Evolutionary conservation across 495 filamentous ascomycete genomes (phyloP).

Genomic region (Jackrogersella multiformis): DNA sequence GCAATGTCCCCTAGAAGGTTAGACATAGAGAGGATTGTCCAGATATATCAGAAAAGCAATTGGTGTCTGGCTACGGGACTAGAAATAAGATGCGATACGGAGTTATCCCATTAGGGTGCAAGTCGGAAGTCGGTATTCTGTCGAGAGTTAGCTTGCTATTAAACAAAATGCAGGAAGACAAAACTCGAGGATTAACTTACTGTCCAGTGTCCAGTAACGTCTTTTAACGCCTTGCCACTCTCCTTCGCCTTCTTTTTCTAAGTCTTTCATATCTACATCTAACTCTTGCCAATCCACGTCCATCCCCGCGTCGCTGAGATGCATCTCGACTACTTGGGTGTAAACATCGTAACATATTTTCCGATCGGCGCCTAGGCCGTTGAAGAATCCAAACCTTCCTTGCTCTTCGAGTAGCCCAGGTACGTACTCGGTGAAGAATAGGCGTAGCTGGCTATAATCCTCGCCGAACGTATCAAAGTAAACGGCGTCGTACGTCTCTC

Average conservation of each 20-base stretch:
- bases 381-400: conserved; percentile 91
- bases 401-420: conserved; percentile 76
- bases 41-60: conserved; percentile 22
- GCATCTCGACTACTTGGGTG: conserved; percentile 89
- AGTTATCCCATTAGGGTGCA: conserved; percentile 68
- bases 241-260: conserved; percentile 61
- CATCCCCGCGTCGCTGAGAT: conserved; percentile 88
- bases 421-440: conserved; percentile 89
- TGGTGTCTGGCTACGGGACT: conserved; percentile 37
- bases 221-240: conserved; percentile 89
- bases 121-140: conserved; percentile 61
- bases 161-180: conserved; percentile 9
- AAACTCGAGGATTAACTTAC: conserved; percentile 48
- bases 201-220: conserved; percentile 86
- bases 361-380: conserved; percentile 92
- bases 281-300: conserved; percentile 88
- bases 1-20: conserved; percentile 36
- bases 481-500: conserved; percentile 84
- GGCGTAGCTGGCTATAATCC: conserved; percentile 81
- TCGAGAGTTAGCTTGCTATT: conserved; percentile 26
- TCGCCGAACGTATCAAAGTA: conserved; percentile 99
- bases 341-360: conserved; percentile 96
- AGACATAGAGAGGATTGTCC: conserved; percentile 39
- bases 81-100: conserved; percentile 30
- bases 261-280: conserved; percentile 67